Evolutionary conservation across 2,329 filamentous ascomycete species (phyloP).

Genomic region (Mycocentrospora acerina): DNA sequence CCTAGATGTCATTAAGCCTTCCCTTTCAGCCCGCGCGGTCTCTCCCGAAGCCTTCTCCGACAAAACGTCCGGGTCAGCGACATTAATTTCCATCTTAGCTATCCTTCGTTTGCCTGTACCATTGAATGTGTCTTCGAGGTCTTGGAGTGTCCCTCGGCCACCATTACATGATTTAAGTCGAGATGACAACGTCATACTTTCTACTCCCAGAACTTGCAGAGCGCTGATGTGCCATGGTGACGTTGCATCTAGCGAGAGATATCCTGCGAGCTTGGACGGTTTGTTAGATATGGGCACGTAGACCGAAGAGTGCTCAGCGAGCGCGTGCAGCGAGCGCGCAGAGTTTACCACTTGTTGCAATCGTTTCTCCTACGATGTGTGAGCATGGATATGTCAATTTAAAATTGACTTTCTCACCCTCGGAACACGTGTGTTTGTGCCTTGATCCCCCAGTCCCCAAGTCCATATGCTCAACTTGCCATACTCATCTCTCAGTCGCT

Average conservation of each 20-base stretch:
- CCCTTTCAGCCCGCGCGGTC: constrained; percentile 30
- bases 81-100: constrained; percentile 69
- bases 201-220: constrained; percentile 72
- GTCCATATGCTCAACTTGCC: constrained; percentile 85
- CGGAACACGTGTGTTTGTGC: constrained; percentile 32
- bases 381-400: constrained; percentile 4
- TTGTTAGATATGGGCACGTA: constrained; percentile 71
- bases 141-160: constrained; percentile 57
- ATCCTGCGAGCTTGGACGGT: constrained; percentile 57
- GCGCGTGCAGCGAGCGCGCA: constrained; percentile 68
- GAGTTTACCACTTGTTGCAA: constrained; percentile 70
- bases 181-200: constrained; percentile 76
- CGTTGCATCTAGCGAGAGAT: constrained; percentile 60
- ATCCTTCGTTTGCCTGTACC: constrained; percentile 78
- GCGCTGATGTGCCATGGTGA: constrained; percentile 82
- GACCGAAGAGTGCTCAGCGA: constrained; percentile 71
- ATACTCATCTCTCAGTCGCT: constrained; percentile 84
- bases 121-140: constrained; percentile 68
- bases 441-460: constrained; percentile 73
- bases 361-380: constrained; percentile 56
- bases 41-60: constrained; percentile 21
- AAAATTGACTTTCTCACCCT: constrained; percentile 42
- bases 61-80: constrained; percentile 47
- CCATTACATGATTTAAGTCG: constrained; percentile 56
- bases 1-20: constrained; percentile 24